Conservation (phyloP, 305 asterid genomes). For the Lippia alba region DNA sequence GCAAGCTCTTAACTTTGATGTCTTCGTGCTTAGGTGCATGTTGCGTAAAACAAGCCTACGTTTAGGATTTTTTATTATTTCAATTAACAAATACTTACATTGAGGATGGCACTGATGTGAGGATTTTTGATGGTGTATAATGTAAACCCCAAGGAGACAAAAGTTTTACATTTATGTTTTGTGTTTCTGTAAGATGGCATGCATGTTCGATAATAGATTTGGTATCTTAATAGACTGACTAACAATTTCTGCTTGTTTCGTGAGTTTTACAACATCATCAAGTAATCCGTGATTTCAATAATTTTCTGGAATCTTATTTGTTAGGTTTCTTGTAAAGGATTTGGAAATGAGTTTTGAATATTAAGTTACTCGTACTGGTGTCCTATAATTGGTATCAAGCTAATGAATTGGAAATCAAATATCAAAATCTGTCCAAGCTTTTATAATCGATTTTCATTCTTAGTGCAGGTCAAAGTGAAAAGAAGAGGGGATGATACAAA, state of each 20-base stretch:
- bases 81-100: background rate
- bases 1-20: constrained; percentile 37
- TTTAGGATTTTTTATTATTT: constrained; percentile 1
- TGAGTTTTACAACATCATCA: background rate
- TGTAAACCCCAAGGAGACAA: too few relatives aligned
- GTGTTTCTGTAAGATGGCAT: background rate
- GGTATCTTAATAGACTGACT: background rate
- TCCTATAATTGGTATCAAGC: constrained; percentile 1
- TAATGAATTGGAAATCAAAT: constrained; percentile 7
- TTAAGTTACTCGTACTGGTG: too few relatives aligned
- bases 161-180: background rate
- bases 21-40: constrained; percentile 13
- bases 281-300: background rate
- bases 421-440: constrained; percentile 16
- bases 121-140: background rate
- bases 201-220: background rate
- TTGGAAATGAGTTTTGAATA: too few relatives aligned
- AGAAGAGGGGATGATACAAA: constrained; percentile 91
- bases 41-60: constrained; percentile 10
- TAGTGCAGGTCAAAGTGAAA: constrained; percentile 83
- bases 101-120: constrained; percentile 5
- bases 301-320: background rate
- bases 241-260: background rate
- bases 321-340: too few relatives aligned
- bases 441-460: constrained; percentile 10